Evolutionary conservation across 148 eudicot genomes (phyloP).

Genomic region (Rhododendron kiyosumense): DNA sequence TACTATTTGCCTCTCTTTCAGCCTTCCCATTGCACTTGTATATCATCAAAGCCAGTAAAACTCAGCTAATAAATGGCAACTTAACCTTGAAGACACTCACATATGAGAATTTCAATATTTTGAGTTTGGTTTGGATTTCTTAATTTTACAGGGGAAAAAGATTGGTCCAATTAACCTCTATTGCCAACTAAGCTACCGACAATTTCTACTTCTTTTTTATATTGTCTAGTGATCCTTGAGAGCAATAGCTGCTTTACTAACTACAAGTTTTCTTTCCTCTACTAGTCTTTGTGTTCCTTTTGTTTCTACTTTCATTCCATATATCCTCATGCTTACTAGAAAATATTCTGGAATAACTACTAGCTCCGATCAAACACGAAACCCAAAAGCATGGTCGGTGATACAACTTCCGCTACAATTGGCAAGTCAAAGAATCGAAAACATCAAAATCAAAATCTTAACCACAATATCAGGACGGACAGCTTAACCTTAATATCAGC

Average conservation of each 20-base stretch:
- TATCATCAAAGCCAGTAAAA: background rate
- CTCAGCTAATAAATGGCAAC: background rate
- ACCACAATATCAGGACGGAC: background rate
- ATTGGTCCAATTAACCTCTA: background rate
- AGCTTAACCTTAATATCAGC: conserved; percentile 59
- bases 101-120: background rate
- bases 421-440: background rate
- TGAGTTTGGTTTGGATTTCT: background rate
- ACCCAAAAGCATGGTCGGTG: background rate
- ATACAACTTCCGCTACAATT: background rate
- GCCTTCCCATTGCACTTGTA: background rate
- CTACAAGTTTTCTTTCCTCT: background rate
- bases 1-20: background rate
- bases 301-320: background rate
- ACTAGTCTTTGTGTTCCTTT: background rate
- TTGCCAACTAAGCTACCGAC: background rate
- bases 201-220: background rate
- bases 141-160: background rate
- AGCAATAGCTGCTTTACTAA: background rate
- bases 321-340: background rate
- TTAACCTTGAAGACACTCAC: background rate
- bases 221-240: background rate
- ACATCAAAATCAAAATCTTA: background rate
- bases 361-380: background rate
- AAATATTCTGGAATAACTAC: background rate